Evolutionary conservation across 2,329 filamentous ascomycete genomes (phyloP), one percentile per base, ranked within the genome.

Genomic region (Camillea tinctor): DNA sequence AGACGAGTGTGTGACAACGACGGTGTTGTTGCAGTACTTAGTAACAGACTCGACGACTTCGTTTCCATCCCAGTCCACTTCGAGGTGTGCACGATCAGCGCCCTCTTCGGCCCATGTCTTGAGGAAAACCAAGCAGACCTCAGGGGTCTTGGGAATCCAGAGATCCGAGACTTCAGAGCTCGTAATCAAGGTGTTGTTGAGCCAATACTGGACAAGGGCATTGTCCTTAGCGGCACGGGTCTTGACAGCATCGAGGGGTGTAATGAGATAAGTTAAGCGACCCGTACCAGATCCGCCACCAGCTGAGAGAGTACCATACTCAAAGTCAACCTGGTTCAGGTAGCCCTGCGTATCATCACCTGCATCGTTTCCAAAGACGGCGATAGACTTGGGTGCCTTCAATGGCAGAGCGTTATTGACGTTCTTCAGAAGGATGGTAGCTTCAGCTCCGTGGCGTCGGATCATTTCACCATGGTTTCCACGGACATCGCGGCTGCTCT

Each of bases 371-470:
- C 86, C 68, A 79, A 86, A 74, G 78, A 84, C 66, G 72, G 82
- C 77, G 81, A 87, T 73, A 75, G 79, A 73, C 80, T 87, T 73
- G 86, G 80, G 80, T 2, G 75, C 75, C 68, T 81, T 81, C 44
- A 86, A 77, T 0, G 89, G 89, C 6, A 92, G 78, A 1, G 80
- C 80, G 40, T 81, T 81, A 62, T 81, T 80, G 26, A 77, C 77
- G 75, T 93, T 93, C 80, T 93, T 94, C 62, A 94, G 78, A 1
- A 94, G 81, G 17, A 92, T 85, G 13, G 84, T 88, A 20, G 88
- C 88, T 59, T 73, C 75, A 15, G 75, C 72, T 17, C 72, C 80
- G 65, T 87, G 82, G 80, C 83, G 84, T 54, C 84, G 79, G 65
- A 85, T 79, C 4, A 88, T 71, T 0, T 79, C 72, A 4, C 79